phyloP scores from a whole-genome alignment of 176 grass and related monocot genomes.

The Calamus simplicifolius region DNA sequence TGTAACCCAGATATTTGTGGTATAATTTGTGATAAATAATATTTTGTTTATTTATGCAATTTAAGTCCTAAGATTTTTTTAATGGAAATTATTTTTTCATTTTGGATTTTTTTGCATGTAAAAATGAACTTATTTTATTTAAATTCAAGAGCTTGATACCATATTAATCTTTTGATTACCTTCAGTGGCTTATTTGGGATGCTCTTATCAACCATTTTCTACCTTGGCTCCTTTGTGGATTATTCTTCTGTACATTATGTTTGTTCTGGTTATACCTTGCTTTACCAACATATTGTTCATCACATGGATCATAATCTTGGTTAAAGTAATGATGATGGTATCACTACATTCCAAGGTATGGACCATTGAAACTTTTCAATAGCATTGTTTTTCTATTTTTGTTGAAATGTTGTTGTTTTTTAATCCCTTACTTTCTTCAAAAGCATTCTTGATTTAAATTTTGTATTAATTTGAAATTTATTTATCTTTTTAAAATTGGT shows the following conservation, averaged over 20 bases:
- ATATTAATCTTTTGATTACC: not conserved
- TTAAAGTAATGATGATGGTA: conserved; percentile 67
- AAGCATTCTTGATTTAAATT: too few species aligned
- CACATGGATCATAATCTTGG: conserved; percentile 65
- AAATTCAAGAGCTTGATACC: too few species aligned
- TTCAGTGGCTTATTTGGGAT: conserved; percentile 65
- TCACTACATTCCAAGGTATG: conserved; percentile 88
- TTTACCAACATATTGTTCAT: conserved; percentile 80
- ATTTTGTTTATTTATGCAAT: too few species aligned
- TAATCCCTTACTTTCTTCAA: too few species aligned
- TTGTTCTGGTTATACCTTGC: conserved; percentile 45
- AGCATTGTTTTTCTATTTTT: conserved; percentile 2
- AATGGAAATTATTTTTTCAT: too few species aligned
- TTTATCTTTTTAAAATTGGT: too few species aligned
- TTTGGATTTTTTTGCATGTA: too few species aligned
- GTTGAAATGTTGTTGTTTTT: not conserved
- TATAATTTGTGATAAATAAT: too few species aligned
- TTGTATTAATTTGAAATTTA: too few species aligned
- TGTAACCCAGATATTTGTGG: too few species aligned
- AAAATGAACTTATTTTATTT: too few species aligned
- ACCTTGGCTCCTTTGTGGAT: conserved; percentile 63
- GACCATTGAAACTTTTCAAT: not conserved
- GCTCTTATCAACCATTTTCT: conserved; percentile 72
- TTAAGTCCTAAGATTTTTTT: too few species aligned
- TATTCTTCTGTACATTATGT: conserved; percentile 47